Evolutionary conservation across 1,284 basidiomycete genomes (phyloP), one percentile per base, ranked within the genome.

Genomic region (Phellopilus nigrolimitatus): DNA sequence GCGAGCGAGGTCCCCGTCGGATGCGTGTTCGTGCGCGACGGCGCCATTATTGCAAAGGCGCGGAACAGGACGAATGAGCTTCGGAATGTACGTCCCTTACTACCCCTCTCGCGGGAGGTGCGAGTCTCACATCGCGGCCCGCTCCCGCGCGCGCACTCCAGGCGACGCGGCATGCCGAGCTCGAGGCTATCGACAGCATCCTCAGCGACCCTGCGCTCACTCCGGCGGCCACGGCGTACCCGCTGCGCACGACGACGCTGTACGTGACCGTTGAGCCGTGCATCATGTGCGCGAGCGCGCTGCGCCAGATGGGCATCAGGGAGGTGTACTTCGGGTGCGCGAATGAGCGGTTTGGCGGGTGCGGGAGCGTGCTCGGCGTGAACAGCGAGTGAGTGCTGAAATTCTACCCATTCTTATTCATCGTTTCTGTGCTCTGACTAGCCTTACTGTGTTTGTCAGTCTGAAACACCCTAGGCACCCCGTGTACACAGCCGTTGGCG

Each of bases 211-310:
- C 74, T 60, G 41, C 64, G 45, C 68, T 86, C 53, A 85, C 84
- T 3, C 76, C 81, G n/a, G 62, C 47, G 64, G 21, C 41, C 13
- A 22, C 65, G 4, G 63, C 66, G 39, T 80, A 86, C 59, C 88
- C 91, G 3, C 79, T 98, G 37, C 76, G 77, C 1, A 74, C 80
- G 10, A 95, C 92, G 19, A 91, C 84, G 2, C 81, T 99, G 15
- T 99, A 99, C 66, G 97, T 99, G 49, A 99, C 97, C 0, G 95
- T 99, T 47, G 97, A 99, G 69, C 97, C 97, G 0, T 99, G 97
- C 68, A 92, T 99, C 64, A 99, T 99, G 97, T 99, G 97, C 60
- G 92, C 94, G 3, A 91, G 90, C 24, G 97, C 95, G 4, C 75
- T 99, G 41, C 79, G 95, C 45, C 95, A 99, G 68, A 71, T 95